Base-by-base conservation (phyloP, 441 rosid species). In the Syzygium malaccense region DNA sequence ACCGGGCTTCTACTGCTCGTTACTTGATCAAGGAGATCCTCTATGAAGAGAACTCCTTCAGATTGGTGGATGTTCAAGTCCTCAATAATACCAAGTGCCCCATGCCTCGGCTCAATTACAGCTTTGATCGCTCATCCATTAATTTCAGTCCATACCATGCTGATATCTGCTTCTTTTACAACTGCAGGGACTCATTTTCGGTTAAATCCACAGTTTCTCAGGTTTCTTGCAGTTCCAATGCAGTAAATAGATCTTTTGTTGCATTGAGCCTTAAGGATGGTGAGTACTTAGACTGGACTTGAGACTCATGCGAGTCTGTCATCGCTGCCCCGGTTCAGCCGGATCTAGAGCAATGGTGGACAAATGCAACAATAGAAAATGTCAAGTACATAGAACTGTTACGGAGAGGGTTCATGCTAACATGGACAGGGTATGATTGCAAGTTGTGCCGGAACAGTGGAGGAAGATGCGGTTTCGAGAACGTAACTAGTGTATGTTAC, bases 61-160 rank as follows among this genome's bases (percentile, higher is more conserved):
- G 66, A 17, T 90, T 89, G 30, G 91, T 91, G 33, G 91, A 90
- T 89, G 91, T 94, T 85, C 90, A 58, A 49, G 94, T 90, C 92
- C 51, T 90, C 37, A 14, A 88, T 90, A 88, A 56, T 15, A 49
- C 88, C 33, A n/a, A 62, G 37, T 94, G 95, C 89, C 91, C 92
- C n/a, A 80, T 85, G 18, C 95, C 96, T 89, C 33, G 88, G 48
- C 90, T 89, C 54, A 94, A 93, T 75, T 48, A 92, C 28, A 92
- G 91, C 88, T 92, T 96, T 37, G 88, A 90, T 18, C 86, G 88
- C 55, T 91, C 93, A 58, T 94, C 96, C 4, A 92, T 94, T 87
- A 19, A 17, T 64, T 89, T 93, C 54, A 79, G 54, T 78, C 89
- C 90, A 19, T 60, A 85, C 79, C 78, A 91, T 88, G 3, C 30